Base-by-base conservation (phyloP, 2,329 filamentous ascomycete genomes). In the Plenodomus tracheiphilus region DNA sequence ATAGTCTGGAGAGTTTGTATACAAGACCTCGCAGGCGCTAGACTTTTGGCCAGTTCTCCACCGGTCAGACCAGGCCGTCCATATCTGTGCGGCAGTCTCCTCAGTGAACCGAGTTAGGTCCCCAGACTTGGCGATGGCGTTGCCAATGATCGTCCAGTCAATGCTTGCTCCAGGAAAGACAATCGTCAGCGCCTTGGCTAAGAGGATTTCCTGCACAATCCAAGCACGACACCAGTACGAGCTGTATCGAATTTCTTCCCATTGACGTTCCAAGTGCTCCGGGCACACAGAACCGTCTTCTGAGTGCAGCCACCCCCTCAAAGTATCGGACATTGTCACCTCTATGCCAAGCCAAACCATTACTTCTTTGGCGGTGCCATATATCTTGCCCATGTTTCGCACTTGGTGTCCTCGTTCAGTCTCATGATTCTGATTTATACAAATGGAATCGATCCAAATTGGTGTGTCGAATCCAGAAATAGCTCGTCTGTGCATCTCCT, bases 391-490 rank as follows among this genome's bases (percentile, higher is more conserved):
- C 53, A 56, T 54, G 1, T 39, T 16, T 11, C 46, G 42, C 4
- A 56, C 51, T 16, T 56, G 53, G 18, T 54, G 25, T 0, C 39
- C 43, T n/a, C 41, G 34, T 32, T 54, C 53, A 20, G 44, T 22
- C 16, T 38, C 9, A 18, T 44, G 45, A 1, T 34, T 20, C 32
- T 54, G 53, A 32, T 54, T 46, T 17, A 56, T 51, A 16, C 53
- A 56, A 18, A 54, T 39, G 9, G 48, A 30, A 32, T 56, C 53
- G n/a, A 56, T 47, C 51, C 53, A 56, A 15, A 52, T 20, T 9
- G 38, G n/a, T 19, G 21, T 5, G 4, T 30, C 13, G 13, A 9
- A 30, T 9, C 17, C 30, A 28, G 18, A 2, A 19, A 9, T 4
- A 2, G 11, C 3, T 4, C 11, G n/a, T 2, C 5, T 21, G 6